phyloP scores from a whole-genome alignment of 2,329 filamentous ascomycete species.

The Colletotrichum theobromicola region DNA sequence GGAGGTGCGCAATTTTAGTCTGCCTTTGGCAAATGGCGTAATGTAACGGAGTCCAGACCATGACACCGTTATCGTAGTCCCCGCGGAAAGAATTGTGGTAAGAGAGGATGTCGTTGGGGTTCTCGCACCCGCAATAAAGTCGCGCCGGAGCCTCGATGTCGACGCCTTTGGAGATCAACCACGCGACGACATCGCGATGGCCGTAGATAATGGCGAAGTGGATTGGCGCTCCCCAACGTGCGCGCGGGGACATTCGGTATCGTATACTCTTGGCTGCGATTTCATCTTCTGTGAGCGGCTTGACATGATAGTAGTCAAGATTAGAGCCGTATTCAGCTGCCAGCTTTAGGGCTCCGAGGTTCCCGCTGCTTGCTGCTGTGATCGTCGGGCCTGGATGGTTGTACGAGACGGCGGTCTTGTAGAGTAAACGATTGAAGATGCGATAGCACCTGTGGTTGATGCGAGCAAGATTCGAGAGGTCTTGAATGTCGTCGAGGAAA shows the following conservation, averaged over 20 bases:
- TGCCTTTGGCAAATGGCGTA: not conserved
- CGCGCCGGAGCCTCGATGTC: not conserved
- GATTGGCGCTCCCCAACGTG: not conserved
- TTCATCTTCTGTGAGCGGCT: not conserved
- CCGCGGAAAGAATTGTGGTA: not conserved
- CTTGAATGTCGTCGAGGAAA: rapidly evolving
- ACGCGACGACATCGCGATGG: not conserved
- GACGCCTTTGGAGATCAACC: not conserved
- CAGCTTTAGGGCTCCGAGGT: not conserved
- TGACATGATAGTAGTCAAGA: not conserved
- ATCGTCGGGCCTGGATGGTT: not conserved
- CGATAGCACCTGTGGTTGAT: not conserved
- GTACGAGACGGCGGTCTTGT: not conserved
- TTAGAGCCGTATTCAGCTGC: not conserved
- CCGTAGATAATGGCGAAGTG: not conserved
- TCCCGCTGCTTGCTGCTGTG: not conserved
- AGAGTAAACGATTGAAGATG: not conserved
- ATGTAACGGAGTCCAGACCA: not conserved
- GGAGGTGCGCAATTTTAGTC: rapidly evolving
- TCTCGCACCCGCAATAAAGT: not conserved
- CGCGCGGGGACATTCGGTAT: not conserved
- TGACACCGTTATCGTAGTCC: not conserved
- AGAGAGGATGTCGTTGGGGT: rapidly evolving
- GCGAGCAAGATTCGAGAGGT: not conserved
- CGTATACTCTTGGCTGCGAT: rapidly evolving